Evolutionary conservation across 2,329 filamentous ascomycete genomes (phyloP).

Genomic region (Allantophomopsis cytisporea): DNA sequence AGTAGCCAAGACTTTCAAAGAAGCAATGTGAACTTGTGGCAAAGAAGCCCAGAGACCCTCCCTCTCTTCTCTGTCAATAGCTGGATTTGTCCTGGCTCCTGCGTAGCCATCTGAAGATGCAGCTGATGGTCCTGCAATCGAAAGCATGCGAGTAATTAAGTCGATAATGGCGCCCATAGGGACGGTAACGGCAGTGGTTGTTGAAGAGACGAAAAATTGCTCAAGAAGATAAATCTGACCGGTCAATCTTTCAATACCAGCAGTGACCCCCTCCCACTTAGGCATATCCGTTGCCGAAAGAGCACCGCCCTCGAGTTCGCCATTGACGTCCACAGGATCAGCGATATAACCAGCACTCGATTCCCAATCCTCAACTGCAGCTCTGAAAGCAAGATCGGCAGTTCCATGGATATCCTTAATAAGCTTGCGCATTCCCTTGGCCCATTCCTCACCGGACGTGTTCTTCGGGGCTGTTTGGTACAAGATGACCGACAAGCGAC

Average conservation of each 20-base stretch:
- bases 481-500: conserved; percentile 54
- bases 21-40: conserved; percentile 60
- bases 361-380: conserved; percentile 72
- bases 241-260: conserved; percentile 56
- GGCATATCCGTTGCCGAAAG: conserved; percentile 38
- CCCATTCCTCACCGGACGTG: conserved; percentile 66
- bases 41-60: conserved; percentile 65
- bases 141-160: conserved; percentile 54
- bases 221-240: conserved; percentile 53
- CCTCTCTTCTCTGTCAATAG: conserved; percentile 67
- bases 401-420: conserved; percentile 55
- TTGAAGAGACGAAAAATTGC: conserved; percentile 48
- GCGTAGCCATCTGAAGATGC: conserved; percentile 14
- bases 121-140: conserved; percentile 37
- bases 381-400: conserved; percentile 65
- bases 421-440: conserved; percentile 45
- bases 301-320: conserved; percentile 32
- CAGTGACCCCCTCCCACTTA: conserved; percentile 60
- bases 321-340: conserved; percentile 28
- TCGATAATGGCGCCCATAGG: conserved; percentile 57
- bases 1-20: conserved; percentile 45
- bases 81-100: conserved; percentile 50
- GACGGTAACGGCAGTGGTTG: conserved; percentile 50
- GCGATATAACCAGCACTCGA: conserved; percentile 38
- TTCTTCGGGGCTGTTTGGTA: conserved; percentile 75